These are phyloP conservation scores for Amanita polypyramis DNA, from an alignment of 768 basidiomycete genomes.

Conservation along the genomic window DNA sequence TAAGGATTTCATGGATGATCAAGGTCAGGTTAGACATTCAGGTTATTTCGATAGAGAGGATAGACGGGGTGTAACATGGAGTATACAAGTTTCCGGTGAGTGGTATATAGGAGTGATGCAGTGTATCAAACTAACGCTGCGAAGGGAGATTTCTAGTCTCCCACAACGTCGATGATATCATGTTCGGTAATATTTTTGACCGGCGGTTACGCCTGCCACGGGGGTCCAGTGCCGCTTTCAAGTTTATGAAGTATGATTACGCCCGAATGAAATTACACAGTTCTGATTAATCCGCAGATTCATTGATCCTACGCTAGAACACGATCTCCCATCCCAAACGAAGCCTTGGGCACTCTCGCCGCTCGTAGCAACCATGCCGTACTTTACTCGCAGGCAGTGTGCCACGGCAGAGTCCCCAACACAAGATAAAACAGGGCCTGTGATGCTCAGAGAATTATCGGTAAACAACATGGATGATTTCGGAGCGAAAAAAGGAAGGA, in stretches of 20 bases:
- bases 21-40: constrained; percentile 35
- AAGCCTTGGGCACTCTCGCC: constrained; percentile 92
- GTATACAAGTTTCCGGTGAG: constrained; percentile 82
- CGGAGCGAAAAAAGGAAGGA: background rate
- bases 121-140: too few relatives aligned
- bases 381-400: constrained; percentile 44
- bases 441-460: background rate
- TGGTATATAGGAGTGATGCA: background rate
- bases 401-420: background rate
- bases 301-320: constrained; percentile 80
- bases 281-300: constrained; percentile 33
- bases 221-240: constrained; percentile 69
- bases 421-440: background rate
- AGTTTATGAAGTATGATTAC: constrained; percentile 59
- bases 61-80: constrained; percentile 76
- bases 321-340: constrained; percentile 66
- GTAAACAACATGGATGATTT: background rate
- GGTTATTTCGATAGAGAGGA: constrained; percentile 72
- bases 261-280: constrained; percentile 13
- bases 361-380: constrained; percentile 72
- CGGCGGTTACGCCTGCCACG: constrained; percentile 69
- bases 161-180: constrained; percentile 64
- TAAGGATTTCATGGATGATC: constrained; percentile 58
- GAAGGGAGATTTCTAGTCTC: constrained; percentile 65
- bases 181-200: constrained; percentile 86